Conservation (phyloP, 371 early-diverging fungal species). For the Fennellomyces sp. region DNA sequence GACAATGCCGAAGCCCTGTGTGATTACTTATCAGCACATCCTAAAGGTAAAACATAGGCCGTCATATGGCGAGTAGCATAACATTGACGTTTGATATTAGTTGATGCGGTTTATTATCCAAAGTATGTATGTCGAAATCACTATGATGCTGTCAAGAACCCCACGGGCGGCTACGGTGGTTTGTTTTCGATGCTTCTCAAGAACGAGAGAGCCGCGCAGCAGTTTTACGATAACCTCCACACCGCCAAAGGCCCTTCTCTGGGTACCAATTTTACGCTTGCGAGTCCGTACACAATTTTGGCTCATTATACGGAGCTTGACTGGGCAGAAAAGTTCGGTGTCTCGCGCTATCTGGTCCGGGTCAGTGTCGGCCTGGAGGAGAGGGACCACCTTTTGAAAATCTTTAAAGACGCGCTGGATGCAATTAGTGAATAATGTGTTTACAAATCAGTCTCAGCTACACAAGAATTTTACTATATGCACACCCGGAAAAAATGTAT, state of each 20-base stretch:
- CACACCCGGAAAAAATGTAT: too few species aligned
- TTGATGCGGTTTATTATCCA: constrained; percentile 80
- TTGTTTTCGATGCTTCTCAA: constrained; percentile 84
- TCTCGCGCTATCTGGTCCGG: constrained; percentile 78
- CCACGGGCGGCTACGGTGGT: constrained; percentile 84
- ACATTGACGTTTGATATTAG: too few species aligned
- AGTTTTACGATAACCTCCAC: constrained; percentile 83
- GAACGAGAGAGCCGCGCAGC: constrained; percentile 56
- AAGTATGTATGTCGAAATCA: constrained; percentile 72
- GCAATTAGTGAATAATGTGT: constrained; percentile 37
- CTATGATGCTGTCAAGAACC: constrained; percentile 65
- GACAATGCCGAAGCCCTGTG: constrained; percentile 79
- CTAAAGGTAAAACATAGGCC: constrained; percentile 50
- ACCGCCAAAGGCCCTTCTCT: constrained; percentile 93
- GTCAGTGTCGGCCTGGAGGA: constrained; percentile 92
- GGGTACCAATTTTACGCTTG: constrained; percentile 96
- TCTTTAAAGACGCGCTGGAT: constrained; percentile 76
- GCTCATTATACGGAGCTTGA: constrained; percentile 94
- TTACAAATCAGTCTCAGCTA: too few species aligned
- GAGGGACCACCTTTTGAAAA: constrained; percentile 57
- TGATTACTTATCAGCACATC: constrained; percentile 67
- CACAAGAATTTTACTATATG: neutral
- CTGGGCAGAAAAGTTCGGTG: constrained; percentile 87
- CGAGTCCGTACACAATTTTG: constrained; percentile 91
- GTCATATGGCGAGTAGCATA: too few species aligned